Base-by-base conservation (phyloP, 805 yeast species). In the Ogataea pilisensis region DNA sequence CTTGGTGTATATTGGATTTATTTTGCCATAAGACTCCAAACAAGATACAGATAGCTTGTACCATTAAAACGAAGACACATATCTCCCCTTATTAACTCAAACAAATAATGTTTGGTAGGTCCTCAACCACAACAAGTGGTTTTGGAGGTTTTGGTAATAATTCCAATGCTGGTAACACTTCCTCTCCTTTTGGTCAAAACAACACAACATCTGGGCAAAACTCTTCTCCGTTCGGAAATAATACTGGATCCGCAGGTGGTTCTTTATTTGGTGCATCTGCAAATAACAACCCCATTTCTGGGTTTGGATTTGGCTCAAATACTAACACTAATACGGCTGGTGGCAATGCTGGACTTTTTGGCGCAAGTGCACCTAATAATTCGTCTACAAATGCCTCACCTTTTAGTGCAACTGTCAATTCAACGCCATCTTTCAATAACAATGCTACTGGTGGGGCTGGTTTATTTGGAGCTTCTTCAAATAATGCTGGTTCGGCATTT, bases 101-200 rank as follows among this genome's bases (percentile, higher is more conserved):
- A n/a, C n/a, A n/a, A 24, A 30, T 20, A 27, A 67, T 75, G 80
- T 75, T 76, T 64, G 77, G 79, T 35, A 57, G 65, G 45, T 53
- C 73, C 35, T 52, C 70, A 18, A 42, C 49, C 22, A 60, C 67
- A 12, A 55, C 64, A 17, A 66, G 75, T 35, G 80, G 80, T 16
- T 75, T 75, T 55, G 80, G 80, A 11, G 79, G 79, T 24, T 71
- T 58, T 39, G 61, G 61, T 19, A 36, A 44, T 33, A 46, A 21
- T 12, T 38, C 41, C 31, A 41, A 32, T 26, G 14, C 40, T 21
- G 40, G 44, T 38, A 43, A 40, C 27, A 49, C 37, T n/a, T 41
- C 42, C 25, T 49, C 51, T 48, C 49, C 64, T 41, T 47, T 61
- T 14, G 57, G 59, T 24, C 28, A 46, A 20, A 36, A 45, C 28